Conservation (phyloP, 805 yeast genomes). For the Grigorovia humatica region DNA sequence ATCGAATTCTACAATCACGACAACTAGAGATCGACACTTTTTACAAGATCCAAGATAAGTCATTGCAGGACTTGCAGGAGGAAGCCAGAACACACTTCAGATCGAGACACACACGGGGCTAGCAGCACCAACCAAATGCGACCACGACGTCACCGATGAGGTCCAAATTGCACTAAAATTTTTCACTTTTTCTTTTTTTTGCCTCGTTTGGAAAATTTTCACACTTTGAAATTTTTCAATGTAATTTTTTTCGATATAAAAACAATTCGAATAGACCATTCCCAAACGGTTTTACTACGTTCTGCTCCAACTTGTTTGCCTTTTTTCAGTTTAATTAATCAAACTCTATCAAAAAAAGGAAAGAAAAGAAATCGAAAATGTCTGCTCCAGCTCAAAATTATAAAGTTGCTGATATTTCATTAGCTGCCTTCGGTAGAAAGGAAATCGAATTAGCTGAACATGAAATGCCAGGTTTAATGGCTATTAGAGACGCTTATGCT, state of each 20-base stretch:
- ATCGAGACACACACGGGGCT: background rate
- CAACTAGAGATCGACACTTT: background rate
- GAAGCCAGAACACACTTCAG: background rate
- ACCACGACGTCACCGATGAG: no score
- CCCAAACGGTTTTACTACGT: background rate
- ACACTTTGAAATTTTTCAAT: background rate
- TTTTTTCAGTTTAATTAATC: no score
- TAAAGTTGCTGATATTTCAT: constrained; percentile 95
- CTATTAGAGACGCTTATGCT: constrained; percentile 90
- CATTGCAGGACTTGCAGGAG: background rate
- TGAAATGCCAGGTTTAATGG: constrained; percentile 99
- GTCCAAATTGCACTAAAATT: background rate
- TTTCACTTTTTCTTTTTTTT: background rate
- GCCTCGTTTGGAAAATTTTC: background rate
- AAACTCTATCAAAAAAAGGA: no score
- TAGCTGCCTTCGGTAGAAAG: constrained; percentile 99
- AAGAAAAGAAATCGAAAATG: constrained; percentile 29
- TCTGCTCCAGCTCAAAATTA: constrained; percentile 60
- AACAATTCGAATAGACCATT: background rate
- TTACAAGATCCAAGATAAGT: background rate
- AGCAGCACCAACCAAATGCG: background rate
- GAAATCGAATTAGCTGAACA: constrained; percentile 98
- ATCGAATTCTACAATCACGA: no score
- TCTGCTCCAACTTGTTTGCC: background rate
- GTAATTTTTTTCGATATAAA: background rate